phyloP scores from a whole-genome alignment of 1,284 basidiomycete genomes.

The Earliella scabrosa region DNA sequence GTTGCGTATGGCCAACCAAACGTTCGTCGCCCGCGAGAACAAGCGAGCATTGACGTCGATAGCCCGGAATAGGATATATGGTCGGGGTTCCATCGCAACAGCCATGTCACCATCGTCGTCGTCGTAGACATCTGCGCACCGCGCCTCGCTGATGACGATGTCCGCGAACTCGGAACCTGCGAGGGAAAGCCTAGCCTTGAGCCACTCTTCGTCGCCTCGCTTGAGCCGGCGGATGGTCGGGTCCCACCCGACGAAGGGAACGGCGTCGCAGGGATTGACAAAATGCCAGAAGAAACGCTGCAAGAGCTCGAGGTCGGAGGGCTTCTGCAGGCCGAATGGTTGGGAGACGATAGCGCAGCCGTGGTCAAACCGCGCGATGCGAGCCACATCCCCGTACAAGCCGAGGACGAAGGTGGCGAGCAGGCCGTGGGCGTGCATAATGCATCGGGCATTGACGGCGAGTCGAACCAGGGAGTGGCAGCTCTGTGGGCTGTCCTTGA shows the following conservation, averaged over 20 bases:
- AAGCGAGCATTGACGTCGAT: constrained; percentile 11
- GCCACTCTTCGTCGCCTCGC: neutral
- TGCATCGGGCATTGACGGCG: constrained; percentile 7
- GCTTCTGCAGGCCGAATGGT: neutral
- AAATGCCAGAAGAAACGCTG: constrained; percentile 20
- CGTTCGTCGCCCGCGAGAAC: constrained; percentile 15
- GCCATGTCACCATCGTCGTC: neutral
- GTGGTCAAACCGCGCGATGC: constrained; percentile 20
- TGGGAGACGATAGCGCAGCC: constrained; percentile 5
- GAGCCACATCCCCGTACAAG: constrained; percentile 14
- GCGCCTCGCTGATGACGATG: constrained; percentile 1
- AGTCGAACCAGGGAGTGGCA: constrained; percentile 5
- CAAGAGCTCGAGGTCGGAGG: neutral
- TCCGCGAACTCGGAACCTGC: neutral
- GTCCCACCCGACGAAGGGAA: constrained; percentile 9
- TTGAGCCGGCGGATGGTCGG: constrained; percentile 2
- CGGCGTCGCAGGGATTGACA: constrained; percentile 8
- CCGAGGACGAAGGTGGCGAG: constrained; percentile 13
- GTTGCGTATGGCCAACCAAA: constrained; percentile 6
- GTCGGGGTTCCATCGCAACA: neutral
- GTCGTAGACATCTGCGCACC: constrained; percentile 1
- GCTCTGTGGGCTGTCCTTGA: neutral
- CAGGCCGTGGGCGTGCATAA: constrained; percentile 13
- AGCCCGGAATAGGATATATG: constrained; percentile 4
- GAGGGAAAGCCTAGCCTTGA: neutral